phyloP scores from a whole-genome alignment of 139 green algal species.

The Gonium pectorale region DNA sequence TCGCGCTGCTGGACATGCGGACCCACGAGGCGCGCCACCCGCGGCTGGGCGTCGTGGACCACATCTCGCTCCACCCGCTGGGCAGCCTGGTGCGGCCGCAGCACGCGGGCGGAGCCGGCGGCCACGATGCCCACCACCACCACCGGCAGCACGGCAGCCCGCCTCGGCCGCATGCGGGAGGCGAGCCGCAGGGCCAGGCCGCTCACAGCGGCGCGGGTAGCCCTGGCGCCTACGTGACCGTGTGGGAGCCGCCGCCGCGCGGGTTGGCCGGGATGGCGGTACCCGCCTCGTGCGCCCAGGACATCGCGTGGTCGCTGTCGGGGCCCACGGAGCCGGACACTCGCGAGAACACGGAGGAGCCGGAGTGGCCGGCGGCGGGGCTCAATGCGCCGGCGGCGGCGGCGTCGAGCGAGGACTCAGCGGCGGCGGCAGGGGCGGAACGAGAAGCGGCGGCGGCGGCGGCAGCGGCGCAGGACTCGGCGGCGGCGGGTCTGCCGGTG shows the following conservation, averaged over 20 bases:
- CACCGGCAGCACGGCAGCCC: background rate
- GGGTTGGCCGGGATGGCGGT: background rate
- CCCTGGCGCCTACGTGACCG: background rate
- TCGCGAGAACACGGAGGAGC: too few relatives aligned
- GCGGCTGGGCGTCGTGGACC: conserved; percentile 82
- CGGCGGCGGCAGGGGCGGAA: background rate
- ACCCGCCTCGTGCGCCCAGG: conserved; percentile 4
- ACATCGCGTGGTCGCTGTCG: conserved; percentile 12
- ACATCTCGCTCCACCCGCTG: conserved; percentile 83
- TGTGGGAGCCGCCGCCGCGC: conserved; percentile 24
- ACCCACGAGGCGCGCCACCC: conserved; percentile 78
- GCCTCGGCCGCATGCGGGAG: background rate
- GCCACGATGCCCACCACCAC: background rate
- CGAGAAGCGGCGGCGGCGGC: background rate
- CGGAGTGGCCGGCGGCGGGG: too few relatives aligned
- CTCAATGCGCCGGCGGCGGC: background rate
- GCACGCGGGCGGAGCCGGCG: background rate
- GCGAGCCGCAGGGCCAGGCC: background rate
- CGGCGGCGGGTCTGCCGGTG: conserved; percentile 65
- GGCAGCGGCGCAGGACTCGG: background rate
- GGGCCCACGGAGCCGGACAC: too few relatives aligned
- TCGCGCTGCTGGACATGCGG: conserved; percentile 72
- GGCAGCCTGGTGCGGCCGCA: background rate
- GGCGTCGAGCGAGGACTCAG: background rate
- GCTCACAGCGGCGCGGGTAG: background rate